phyloP scores from a whole-genome alignment of 495 filamentous ascomycete genomes.

The Hypomontagnella monticulosa region DNA sequence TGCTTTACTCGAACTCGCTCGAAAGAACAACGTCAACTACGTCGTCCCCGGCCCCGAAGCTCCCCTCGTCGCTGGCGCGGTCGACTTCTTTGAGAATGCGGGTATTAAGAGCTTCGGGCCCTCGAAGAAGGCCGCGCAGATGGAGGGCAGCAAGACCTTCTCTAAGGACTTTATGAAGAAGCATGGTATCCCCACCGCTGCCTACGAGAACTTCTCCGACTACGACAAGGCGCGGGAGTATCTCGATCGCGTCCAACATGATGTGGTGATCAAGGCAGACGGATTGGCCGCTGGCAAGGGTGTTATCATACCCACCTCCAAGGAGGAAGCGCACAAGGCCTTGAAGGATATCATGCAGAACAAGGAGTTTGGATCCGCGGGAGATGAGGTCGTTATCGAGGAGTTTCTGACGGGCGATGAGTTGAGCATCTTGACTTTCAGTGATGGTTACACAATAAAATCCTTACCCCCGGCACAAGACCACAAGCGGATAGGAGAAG shows the following conservation, averaged over 20 bases:
- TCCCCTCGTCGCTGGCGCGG: constrained; percentile 91
- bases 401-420: constrained; percentile 94
- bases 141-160: constrained; percentile 97
- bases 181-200: constrained; percentile 89
- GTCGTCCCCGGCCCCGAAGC: constrained; percentile 93
- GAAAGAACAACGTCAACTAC: constrained; percentile 77
- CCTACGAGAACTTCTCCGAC: constrained; percentile 85
- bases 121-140: constrained; percentile 80
- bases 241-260: constrained; percentile 75
- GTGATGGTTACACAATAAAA: constrained; percentile 85
- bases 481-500: constrained; percentile 93
- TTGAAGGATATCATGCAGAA: constrained; percentile 91
- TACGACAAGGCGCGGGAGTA: constrained; percentile 81
- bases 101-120: constrained; percentile 89
- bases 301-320: constrained; percentile 82
- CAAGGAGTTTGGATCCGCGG: constrained; percentile 86
- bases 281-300: constrained; percentile 92
- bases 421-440: constrained; percentile 88
- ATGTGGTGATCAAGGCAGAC: constrained; percentile 88
- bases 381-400: constrained; percentile 94
- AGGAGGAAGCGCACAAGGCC: constrained; percentile 81
- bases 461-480: constrained; percentile 94
- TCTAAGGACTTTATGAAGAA: constrained; percentile 98
- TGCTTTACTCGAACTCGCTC: constrained; percentile 77
- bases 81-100: constrained; percentile 80